Evolutionary conservation across 2,329 filamentous ascomycete genomes (phyloP).

Genomic region (Cytospora schulzeri): DNA sequence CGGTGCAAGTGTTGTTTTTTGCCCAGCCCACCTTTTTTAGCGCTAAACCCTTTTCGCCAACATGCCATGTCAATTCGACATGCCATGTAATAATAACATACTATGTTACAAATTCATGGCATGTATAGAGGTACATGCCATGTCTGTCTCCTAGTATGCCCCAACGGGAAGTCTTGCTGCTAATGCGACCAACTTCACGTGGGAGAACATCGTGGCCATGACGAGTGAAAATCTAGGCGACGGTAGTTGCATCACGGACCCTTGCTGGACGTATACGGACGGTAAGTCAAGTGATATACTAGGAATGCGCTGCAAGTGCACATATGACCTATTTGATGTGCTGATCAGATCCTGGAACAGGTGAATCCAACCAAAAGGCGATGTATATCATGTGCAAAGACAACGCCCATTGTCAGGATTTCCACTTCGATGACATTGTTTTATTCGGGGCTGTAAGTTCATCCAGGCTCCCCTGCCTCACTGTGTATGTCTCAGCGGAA

Average conservation of each 20-base stretch:
- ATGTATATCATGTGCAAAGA: constrained; percentile 30
- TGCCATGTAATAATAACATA: no score
- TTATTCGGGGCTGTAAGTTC: constrained; percentile 29
- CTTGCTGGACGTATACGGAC: constrained; percentile 30
- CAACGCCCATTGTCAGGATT: constrained; percentile 29
- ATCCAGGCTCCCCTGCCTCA: no score
- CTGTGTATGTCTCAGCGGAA: neutral
- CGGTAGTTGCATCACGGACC: constrained; percentile 31
- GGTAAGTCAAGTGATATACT: constrained; percentile 14
- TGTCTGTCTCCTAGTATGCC: no score
- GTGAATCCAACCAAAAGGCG: constrained; percentile 27
- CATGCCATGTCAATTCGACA: no score
- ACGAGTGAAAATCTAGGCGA: constrained; percentile 25
- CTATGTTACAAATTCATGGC: no score
- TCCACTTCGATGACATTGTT: constrained; percentile 29
- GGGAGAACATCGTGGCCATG: constrained; percentile 29
- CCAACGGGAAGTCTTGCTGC: constrained; percentile 31
- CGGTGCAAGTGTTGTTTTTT: no score
- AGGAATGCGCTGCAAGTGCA: neutral
- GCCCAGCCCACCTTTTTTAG: no score
- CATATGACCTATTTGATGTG: neutral
- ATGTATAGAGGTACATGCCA: no score
- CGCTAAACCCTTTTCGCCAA: no score
- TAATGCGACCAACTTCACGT: constrained; percentile 29
- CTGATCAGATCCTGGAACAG: constrained; percentile 6